A percentile compares a stretch with the other conserved stretches of the same genome.
phyloP scores from a whole-genome alignment of 495 filamentous ascomycete genomes.

The Filosporella fistucella region DNA sequence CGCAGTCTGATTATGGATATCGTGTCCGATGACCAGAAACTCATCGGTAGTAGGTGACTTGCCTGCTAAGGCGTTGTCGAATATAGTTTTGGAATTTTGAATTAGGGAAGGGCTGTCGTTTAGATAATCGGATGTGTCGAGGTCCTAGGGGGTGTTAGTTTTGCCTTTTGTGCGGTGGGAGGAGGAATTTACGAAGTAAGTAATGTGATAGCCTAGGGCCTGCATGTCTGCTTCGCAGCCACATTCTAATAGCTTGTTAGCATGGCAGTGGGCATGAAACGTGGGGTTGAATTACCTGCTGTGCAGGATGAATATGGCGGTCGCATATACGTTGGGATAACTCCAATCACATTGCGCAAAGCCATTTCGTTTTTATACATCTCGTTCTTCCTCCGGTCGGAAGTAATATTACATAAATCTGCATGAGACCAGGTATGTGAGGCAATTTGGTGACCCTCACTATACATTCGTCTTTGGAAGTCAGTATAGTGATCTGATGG shows the following conservation, averaged over 20 bases:
- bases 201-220: slow-evolving; percentile 62
- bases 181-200: slow-evolving; percentile 56
- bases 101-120: slow-evolving; percentile 56
- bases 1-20: slow-evolving; percentile 63
- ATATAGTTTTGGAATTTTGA: slow-evolving; percentile 67
- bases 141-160: too few relatives aligned
- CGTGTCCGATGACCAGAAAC: slow-evolving; percentile 47
- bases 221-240: slow-evolving; percentile 61
- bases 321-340: slow-evolving; percentile 72
- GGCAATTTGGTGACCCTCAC: slow-evolving; percentile 65
- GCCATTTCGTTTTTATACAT: slow-evolving; percentile 68
- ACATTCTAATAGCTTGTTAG: slow-evolving; percentile 5
- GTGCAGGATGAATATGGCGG: slow-evolving; percentile 64
- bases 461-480: slow-evolving; percentile 48
- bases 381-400: slow-evolving; percentile 46
- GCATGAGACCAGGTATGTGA: slow-evolving; percentile 72
- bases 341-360: slow-evolving; percentile 63
- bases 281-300: slow-evolving; percentile 83
- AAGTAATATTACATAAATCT: slow-evolving; percentile 51
- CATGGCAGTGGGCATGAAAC: slow-evolving; percentile 18
- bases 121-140: slow-evolving; percentile 77
- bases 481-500: background rate
- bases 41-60: slow-evolving; percentile 34
- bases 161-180: too few relatives aligned
- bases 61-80: slow-evolving; percentile 43